Evolutionary conservation across 202 grass and related monocot genomes (phyloP), one percentile per base, ranked within the genome.

Genomic region (Hordeum pubiflorum): DNA sequence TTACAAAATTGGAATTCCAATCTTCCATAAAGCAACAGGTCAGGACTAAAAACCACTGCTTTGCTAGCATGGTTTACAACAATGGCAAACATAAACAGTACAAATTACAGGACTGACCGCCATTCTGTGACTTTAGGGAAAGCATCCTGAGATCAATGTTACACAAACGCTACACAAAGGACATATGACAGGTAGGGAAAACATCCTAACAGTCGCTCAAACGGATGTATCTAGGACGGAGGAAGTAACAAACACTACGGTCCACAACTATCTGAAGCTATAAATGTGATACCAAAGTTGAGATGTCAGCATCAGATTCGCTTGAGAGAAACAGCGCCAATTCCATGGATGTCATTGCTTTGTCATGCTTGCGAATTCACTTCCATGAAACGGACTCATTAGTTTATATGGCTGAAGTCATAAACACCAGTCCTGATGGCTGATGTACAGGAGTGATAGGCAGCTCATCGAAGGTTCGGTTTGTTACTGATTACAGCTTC

Each of bases 401-500:
- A 69, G 69, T 54, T 71, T 17, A 61, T 52, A 40, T 80, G 63
- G 10, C 64, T 34, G 15, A 48, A 54, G 40, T 52, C 32, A 78
- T 39, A 59, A 68, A 64, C 56, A 77, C 56, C 57, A 72, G 37
- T 86, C 48, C 26, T 9, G 37, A 26, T 75, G 58, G 58, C 67
- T 66, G 58, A 67, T 50, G 33, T 78, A 36, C 46, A 57, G 9
- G 44, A 15, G 56, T 18, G 46, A 23, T 55, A 63, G 41, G 7
- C 74, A 57, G 43, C 23, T 65, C 14, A 55, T 9, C 9, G 0
- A 44, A 72, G 58, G 17, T 38, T 73, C 8, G 13, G 10, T 46
- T 78, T 78, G 66, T 36, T 76, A 38, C 48, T 69, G 10, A 29
- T 40, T 83, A 52, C 39, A 77, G 46, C 63, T 57, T 81, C 58